Conservation (phyloP, 202 grass and related monocot species). For the Setaria viridis region DNA sequence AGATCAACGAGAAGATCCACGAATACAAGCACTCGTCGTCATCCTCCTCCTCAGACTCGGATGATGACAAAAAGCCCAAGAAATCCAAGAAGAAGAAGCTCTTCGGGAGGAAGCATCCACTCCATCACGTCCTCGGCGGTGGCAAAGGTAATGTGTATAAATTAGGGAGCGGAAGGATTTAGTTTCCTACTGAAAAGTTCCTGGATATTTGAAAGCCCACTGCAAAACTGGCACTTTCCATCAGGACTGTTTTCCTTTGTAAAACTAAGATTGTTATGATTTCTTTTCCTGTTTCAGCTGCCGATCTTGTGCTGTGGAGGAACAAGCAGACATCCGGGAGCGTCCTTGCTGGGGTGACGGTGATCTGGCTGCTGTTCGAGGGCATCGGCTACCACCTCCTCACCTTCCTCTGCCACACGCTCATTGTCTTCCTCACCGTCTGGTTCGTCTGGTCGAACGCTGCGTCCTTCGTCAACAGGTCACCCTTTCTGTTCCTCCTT, state of each 20-base stretch:
- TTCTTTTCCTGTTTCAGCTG: slow-evolving; percentile 49
- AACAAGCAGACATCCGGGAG: slow-evolving; percentile 73
- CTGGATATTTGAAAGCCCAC: not conserved
- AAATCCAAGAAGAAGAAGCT: slow-evolving; percentile 59
- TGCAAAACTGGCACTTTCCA: not conserved
- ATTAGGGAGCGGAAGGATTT: not conserved
- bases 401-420: slow-evolving; percentile 70
- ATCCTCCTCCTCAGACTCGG: slow-evolving; percentile 53
- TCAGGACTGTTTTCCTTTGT: too few species aligned
- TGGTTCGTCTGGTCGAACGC: slow-evolving; percentile 72
- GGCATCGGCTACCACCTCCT: slow-evolving; percentile 87
- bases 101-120: slow-evolving; percentile 60
- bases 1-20: slow-evolving; percentile 70
- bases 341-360: slow-evolving; percentile 72
- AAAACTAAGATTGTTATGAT: too few species aligned
- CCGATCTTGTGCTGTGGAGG: slow-evolving; percentile 89
- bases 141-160: slow-evolving; percentile 57
- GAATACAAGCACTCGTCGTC: slow-evolving; percentile 60
- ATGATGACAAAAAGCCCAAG: slow-evolving; percentile 56
- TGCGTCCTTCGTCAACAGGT: slow-evolving; percentile 80
- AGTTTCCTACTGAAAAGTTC: not conserved
- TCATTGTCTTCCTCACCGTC: slow-evolving; percentile 67
- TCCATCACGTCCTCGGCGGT: slow-evolving; percentile 78
- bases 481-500: not conserved
- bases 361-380: slow-evolving; percentile 92